A percentile compares a stretch with the other conserved stretches of the same genome.
phyloP scores from a whole-genome alignment of 148 eudicot genomes.

The Vaccinium macrocarpon region DNA sequence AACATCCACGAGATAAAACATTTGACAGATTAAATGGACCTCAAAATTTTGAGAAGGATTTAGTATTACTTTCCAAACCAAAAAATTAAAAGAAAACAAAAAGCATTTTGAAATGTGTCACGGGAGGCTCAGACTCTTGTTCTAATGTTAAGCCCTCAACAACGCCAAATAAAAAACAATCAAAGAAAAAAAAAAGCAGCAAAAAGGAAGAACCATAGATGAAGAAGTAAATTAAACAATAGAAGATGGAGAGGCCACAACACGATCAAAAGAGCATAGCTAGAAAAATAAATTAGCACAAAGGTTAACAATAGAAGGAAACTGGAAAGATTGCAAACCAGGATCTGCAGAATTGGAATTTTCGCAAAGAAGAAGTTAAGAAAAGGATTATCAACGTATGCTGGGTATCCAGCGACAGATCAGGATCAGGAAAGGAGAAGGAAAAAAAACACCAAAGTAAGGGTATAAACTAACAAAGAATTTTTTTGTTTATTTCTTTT shows the following conservation, averaged over 20 bases:
- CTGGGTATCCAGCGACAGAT: neutral
- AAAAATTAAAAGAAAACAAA: neutral
- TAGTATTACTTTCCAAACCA: neutral
- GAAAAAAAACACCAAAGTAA: neutral
- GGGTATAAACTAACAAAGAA: neutral
- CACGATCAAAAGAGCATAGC: neutral
- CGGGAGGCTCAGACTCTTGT: neutral
- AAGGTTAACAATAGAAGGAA: neutral
- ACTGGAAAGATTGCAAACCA: neutral
- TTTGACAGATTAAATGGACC: neutral
- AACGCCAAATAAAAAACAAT: too few species aligned
- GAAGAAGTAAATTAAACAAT: neutral
- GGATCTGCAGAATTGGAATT: neutral
- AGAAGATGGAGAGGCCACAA: neutral
- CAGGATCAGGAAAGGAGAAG: too few species aligned
- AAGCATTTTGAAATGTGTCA: neutral
- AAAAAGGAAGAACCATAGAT: neutral
- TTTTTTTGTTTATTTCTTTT: neutral
- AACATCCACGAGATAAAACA: constrained; percentile 10
- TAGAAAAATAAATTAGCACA: neutral
- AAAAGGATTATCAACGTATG: neutral
- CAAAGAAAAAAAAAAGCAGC: neutral
- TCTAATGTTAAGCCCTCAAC: neutral
- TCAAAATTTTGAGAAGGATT: neutral
- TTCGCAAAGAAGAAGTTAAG: neutral